Evolutionary conservation across 2,329 filamentous ascomycete species (phyloP).

Genomic region (Fusarium tjaetaba): DNA sequence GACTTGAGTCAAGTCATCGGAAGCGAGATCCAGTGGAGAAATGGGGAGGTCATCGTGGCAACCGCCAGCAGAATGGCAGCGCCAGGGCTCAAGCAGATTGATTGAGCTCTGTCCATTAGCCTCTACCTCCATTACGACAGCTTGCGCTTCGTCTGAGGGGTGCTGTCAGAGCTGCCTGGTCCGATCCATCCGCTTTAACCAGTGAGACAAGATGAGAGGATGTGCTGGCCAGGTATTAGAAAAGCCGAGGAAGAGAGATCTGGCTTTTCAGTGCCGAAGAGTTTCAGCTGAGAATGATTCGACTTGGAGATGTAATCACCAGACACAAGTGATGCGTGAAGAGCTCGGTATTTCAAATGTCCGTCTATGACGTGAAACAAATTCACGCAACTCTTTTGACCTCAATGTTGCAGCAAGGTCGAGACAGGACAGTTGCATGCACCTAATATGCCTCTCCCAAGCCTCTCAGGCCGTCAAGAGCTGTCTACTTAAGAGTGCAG

Average conservation of each 20-base stretch:
- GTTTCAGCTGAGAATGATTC: conserved; percentile 3
- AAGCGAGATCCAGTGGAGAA: conserved; percentile 28
- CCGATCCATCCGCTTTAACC: conserved; percentile 38
- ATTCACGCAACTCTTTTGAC: conserved; percentile 1
- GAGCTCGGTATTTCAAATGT: conserved; percentile 1
- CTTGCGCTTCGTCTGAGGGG: conserved; percentile 35
- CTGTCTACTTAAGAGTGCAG: not conserved
- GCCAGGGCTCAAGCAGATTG: conserved; percentile 40
- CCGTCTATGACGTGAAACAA: not conserved
- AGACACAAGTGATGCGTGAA: conserved; percentile 22
- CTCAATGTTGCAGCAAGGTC: not conserved
- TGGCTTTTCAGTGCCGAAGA: not conserved
- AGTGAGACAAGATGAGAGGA: not conserved
- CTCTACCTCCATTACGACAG: conserved; percentile 43
- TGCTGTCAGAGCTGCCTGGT: conserved; percentile 31
- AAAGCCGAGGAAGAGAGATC: not conserved
- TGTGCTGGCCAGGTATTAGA: not conserved
- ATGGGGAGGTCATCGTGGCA: conserved; percentile 39
- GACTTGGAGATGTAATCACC: conserved; percentile 7
- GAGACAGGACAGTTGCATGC: not conserved
- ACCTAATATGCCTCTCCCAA: not conserved
- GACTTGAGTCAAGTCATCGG: conserved; percentile 32
- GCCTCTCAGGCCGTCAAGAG: not conserved
- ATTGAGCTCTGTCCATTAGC: conserved; percentile 38
- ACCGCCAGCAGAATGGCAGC: conserved; percentile 24